A percentile compares a stretch with the other conserved stretches of the same genome.
Evolutionary conservation across 1,284 basidiomycete species (phyloP).

Genomic region (Cerioporus squamosus): DNA sequence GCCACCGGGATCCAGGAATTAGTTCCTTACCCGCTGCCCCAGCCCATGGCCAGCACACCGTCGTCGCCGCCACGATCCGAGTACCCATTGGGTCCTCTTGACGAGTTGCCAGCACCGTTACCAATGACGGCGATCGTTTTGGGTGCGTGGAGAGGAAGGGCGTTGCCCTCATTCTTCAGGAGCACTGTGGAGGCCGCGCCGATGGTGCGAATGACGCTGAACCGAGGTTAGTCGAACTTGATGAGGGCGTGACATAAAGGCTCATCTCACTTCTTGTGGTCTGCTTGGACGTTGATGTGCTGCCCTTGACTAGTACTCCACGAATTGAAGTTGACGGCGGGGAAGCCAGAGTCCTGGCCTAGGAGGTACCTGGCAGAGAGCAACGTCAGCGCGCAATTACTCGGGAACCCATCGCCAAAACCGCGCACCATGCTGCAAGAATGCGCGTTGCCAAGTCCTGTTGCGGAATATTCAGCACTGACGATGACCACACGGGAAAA

Average conservation of each 20-base stretch:
- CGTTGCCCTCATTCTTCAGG: slow-evolving; percentile 66
- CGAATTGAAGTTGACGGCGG: slow-evolving; percentile 46
- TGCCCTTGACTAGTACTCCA: slow-evolving; percentile 32
- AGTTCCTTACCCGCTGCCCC: slow-evolving; percentile 53
- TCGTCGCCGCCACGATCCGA: slow-evolving; percentile 29
- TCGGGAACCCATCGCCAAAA: too few species aligned
- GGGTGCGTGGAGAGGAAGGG: slow-evolving; percentile 62
- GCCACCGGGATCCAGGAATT: neutral
- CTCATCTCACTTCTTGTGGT: slow-evolving; percentile 57
- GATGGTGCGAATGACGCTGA: slow-evolving; percentile 65
- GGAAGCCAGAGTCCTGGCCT: slow-evolving; percentile 65
- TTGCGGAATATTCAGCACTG: neutral
- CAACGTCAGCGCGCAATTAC: neutral
- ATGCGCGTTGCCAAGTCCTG: slow-evolving; percentile 68
- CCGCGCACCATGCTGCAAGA: slow-evolving; percentile 54
- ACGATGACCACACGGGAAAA: too few species aligned
- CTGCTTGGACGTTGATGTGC: slow-evolving; percentile 42
- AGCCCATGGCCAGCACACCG: slow-evolving; percentile 57
- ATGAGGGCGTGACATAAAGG: neutral
- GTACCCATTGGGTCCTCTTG: slow-evolving; percentile 64
- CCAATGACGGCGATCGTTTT: slow-evolving; percentile 64
- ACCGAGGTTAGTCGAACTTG: slow-evolving; percentile 3
- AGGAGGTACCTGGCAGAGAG: slow-evolving; percentile 52
- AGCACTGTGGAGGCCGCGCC: slow-evolving; percentile 75
- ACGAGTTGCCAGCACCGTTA: slow-evolving; percentile 61